These are phyloP conservation scores for Cynanchum wilfordii DNA, from an alignment of 257 asterid species.

Conservation along the genomic window DNA sequence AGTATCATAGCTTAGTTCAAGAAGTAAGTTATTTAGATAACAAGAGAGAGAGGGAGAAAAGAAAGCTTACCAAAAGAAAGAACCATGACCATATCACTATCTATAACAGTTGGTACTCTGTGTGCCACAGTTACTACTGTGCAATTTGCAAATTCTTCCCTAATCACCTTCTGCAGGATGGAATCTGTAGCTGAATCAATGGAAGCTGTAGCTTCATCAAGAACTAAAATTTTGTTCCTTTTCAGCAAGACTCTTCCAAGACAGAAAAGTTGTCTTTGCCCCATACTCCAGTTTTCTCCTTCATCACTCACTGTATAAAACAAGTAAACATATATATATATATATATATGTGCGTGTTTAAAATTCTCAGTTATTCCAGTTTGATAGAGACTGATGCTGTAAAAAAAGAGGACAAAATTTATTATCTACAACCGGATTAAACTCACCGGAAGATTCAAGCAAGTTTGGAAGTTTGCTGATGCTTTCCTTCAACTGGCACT, in stretches of 20 bases:
- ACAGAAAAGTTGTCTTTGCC: conserved; percentile 85
- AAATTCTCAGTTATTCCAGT: no score
- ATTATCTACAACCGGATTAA: neutral
- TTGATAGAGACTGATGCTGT: neutral
- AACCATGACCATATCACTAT: conserved; percentile 77
- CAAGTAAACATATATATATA: neutral
- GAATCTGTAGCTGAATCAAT: conserved; percentile 79
- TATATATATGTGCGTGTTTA: no score
- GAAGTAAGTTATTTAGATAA: no score
- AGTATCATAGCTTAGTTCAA: no score
- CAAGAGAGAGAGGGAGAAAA: neutral
- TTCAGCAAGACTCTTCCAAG: conserved; percentile 66
- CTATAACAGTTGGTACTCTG: conserved; percentile 81
- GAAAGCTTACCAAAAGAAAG: conserved; percentile 53
- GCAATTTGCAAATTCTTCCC: conserved; percentile 61
- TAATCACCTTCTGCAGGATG: conserved; percentile 59
- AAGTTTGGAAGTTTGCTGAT: conserved; percentile 53
- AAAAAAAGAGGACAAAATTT: neutral
- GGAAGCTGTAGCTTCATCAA: conserved; percentile 92
- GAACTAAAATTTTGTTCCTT: conserved; percentile 60
- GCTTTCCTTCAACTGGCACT: conserved; percentile 67
- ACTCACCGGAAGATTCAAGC: conserved; percentile 66
- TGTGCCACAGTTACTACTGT: conserved; percentile 78
- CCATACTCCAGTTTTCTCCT: conserved; percentile 93
- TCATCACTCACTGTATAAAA: conserved; percentile 70